A percentile compares a stretch with the other conserved stretches of the same genome.
phyloP scores from a whole-genome alignment of 768 basidiomycete species.

The Lentinula detonsa region DNA sequence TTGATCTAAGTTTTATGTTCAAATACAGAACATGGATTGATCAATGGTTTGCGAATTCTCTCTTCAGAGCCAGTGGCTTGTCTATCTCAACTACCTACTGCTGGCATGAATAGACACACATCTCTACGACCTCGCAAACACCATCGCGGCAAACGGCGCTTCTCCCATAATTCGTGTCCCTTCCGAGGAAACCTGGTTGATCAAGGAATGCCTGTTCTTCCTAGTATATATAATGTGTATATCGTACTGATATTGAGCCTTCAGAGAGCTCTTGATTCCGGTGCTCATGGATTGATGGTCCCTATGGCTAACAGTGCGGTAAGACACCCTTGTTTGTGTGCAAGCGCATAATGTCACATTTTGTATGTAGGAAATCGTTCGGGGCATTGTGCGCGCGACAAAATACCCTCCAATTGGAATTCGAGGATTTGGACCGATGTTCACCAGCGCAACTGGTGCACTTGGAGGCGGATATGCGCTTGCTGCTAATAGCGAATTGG shows the following conservation, averaged over 20 bases:
- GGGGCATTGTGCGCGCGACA: conserved; percentile 15
- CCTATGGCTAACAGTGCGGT: conserved; percentile 17
- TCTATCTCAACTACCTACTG: neutral
- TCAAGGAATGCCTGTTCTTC: conserved; percentile 25
- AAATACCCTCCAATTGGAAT: conserved; percentile 18
- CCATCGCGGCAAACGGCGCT: conserved; percentile 29
- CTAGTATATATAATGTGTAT: neutral
- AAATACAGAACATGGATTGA: conserved; percentile 10
- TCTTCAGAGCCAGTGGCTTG: neutral
- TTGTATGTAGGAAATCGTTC: conserved; percentile 14
- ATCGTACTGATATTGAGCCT: neutral
- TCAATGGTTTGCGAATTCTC: conserved; percentile 7
- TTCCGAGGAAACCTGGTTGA: conserved; percentile 43
- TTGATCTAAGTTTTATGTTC: neutral
- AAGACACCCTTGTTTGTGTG: neutral
- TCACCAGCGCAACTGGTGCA: conserved; percentile 17
- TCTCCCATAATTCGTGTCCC: conserved; percentile 45
- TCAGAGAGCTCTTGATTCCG: conserved; percentile 40
- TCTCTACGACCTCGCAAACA: conserved; percentile 19
- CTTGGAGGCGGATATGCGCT: conserved; percentile 13
- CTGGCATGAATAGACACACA: conserved; percentile 11
- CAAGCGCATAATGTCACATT: neutral
- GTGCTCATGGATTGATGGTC: conserved; percentile 34
- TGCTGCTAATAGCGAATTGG: conserved; percentile 11
- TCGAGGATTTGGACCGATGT: conserved; percentile 20